phyloP scores from a whole-genome alignment of 192 early-diverging fungal genomes.

The Entophlyctis luteolus region DNA sequence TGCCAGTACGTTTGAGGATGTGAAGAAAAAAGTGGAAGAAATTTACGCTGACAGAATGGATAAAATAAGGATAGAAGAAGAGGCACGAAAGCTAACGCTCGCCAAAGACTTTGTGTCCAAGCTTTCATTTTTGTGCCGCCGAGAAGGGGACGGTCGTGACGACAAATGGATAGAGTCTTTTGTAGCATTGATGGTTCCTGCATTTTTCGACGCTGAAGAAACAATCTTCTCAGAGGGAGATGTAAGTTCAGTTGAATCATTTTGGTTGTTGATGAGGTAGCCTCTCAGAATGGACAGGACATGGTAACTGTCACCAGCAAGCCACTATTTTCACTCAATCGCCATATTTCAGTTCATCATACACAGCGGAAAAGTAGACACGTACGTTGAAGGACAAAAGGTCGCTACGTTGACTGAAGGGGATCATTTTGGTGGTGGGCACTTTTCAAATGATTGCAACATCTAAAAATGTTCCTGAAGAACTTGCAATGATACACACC shows the following conservation, averaged over 20 bases:
- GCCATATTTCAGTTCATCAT: constrained; percentile 38
- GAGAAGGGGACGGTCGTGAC: constrained; percentile 39
- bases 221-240: constrained; percentile 39
- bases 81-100: background rate
- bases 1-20: constrained; percentile 33
- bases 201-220: constrained; percentile 38
- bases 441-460: no score
- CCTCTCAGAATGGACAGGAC: constrained; percentile 30
- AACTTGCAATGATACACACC: constrained; percentile 11
- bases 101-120: constrained; percentile 21
- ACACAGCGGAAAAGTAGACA: constrained; percentile 34
- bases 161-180: constrained; percentile 34
- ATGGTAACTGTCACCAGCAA: constrained; percentile 25
- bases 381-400: constrained; percentile 26
- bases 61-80: constrained; percentile 38
- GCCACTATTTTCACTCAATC: background rate
- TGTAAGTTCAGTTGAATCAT: background rate
- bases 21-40: constrained; percentile 26
- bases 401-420: constrained; percentile 26
- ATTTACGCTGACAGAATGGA: constrained; percentile 45
- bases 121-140: constrained; percentile 35
- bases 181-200: constrained; percentile 25
- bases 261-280: background rate
- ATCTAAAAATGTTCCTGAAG: no score
- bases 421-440: constrained; percentile 36